phyloP scores from a whole-genome alignment of 495 filamentous ascomycete genomes.

The Xylaria flabelliformis region DNA sequence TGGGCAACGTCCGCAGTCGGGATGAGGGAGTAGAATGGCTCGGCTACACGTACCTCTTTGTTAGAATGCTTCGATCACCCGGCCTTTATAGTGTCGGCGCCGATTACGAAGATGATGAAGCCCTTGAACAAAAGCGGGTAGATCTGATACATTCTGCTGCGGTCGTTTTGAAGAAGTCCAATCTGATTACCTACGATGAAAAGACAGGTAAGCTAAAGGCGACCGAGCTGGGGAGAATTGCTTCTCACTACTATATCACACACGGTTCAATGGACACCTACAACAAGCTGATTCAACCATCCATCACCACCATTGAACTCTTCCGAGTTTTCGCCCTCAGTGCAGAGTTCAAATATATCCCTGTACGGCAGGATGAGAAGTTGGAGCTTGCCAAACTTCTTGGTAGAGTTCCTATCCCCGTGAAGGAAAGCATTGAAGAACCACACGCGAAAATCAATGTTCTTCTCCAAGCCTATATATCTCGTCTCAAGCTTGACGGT shows the following conservation, averaged over 20 bases:
- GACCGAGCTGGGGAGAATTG: constrained; percentile 93
- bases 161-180: constrained; percentile 82
- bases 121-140: constrained; percentile 93
- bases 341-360: constrained; percentile 99
- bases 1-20: constrained; percentile 90
- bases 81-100: constrained; percentile 94
- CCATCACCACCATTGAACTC: constrained; percentile 87
- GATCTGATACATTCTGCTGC: constrained; percentile 96
- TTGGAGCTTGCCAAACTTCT: constrained; percentile 92
- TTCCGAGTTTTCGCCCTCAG: constrained; percentile 98
- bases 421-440: constrained; percentile 97
- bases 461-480: constrained; percentile 96
- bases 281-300: constrained; percentile 92
- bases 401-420: constrained; percentile 87
- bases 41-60: constrained; percentile 97
- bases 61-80: constrained; percentile 95
- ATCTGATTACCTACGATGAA: constrained; percentile 93
- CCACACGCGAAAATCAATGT: constrained; percentile 99
- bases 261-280: constrained; percentile 96
- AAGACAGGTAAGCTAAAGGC: constrained; percentile 86
- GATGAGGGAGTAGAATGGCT: constrained; percentile 99
- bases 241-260: constrained; percentile 98
- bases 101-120: constrained; percentile 91
- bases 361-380: constrained; percentile 96
- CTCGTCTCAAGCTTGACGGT: constrained; percentile 90